Base-by-base conservation (phyloP, 371 early-diverging fungal genomes). In the Batrachochytrium dendrobatidis region DNA sequence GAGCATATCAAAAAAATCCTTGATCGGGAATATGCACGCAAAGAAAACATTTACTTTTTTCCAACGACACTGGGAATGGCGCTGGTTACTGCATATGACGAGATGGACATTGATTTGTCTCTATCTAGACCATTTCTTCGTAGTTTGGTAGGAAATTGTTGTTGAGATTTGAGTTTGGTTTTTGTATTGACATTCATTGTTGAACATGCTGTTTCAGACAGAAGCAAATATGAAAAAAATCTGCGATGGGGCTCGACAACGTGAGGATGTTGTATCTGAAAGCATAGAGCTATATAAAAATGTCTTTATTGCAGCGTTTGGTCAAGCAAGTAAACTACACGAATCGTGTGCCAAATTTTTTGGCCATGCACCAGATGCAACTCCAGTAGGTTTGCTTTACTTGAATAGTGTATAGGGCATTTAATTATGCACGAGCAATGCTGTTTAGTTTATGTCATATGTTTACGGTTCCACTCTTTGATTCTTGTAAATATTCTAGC, bases 1-100 rank as follows among this genome's bases (percentile, higher is more conserved):
- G 98, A 99, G 43, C 99, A 99, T 60, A 99, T 99, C 63, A 91
- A 95, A 61, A 98, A 88, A 60, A 90, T 99, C 26, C 81, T 87
- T 4, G 89, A 87, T 6, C 84, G 99, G 43, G 83, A 89, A 39
- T 99, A 99, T 71, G 89, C 85, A 0, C 79, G 76, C 53, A 90
- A 94, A 56, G 76, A 81, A 20, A 71, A 69, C 1, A 80, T 75
- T 32, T 79, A 77, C 32, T 87, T 98, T 61, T 67, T 76, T 15
- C 99, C 99, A 0, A 86, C 93, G 7, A 84, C 86, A 0, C 76
- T 99, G 10, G 99, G 99, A 10, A 82, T 94, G 58, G 91, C 90
- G 0, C 77, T 99, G 12, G 90, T 99, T 8, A 76, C 85, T 18
- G 98, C 92, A 0, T 99, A 96, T 69, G 90, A 95, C 62, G 74